Percentiles rank a stretch among this genome's conserved stretches.
Conservation (phyloP, 2,329 filamentous ascomycete genomes). For the Xylariaceae sp. region DNA sequence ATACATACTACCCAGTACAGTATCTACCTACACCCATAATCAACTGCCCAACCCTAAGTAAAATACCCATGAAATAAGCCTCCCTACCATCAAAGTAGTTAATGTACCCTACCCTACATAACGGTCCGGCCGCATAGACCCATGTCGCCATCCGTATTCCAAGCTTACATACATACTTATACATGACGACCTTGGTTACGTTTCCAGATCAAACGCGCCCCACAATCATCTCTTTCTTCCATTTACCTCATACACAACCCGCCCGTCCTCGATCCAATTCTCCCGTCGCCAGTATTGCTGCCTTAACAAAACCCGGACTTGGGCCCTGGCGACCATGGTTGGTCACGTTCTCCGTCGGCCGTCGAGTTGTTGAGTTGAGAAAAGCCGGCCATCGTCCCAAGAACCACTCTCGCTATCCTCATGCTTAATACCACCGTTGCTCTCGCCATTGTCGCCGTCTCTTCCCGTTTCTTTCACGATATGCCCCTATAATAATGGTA, state of each 20-base stretch:
- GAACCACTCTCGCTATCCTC: background rate
- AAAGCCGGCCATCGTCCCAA: slow-evolving; percentile 6
- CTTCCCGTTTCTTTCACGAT: background rate
- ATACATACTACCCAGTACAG: too few relatives aligned
- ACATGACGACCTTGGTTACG: slow-evolving; percentile 2
- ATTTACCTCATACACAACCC: slow-evolving; percentile 14
- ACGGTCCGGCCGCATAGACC: slow-evolving; percentile 16
- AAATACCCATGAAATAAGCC: too few relatives aligned
- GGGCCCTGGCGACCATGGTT: slow-evolving; percentile 13
- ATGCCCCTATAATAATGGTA: slow-evolving; percentile 13
- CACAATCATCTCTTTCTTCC: slow-evolving; percentile 17
- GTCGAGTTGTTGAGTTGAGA: slow-evolving; percentile 5
- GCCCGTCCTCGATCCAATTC: background rate
- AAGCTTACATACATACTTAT: slow-evolving; percentile 12
- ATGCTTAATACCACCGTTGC: background rate
- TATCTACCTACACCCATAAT: too few relatives aligned
- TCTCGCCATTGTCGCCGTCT: background rate
- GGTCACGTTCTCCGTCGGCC: slow-evolving; percentile 11
- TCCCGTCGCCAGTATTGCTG: background rate
- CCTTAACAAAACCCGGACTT: background rate
- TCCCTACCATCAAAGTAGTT: too few relatives aligned
- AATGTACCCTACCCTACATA: too few relatives aligned
- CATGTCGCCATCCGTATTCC: slow-evolving; percentile 23
- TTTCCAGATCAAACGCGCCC: slow-evolving; percentile 18
- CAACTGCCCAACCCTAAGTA: too few relatives aligned